These are phyloP conservation scores for Thuidium tamariscinum DNA, from an alignment of 225 moss, liverwort and hornwort genomes.

Conservation along the genomic window DNA sequence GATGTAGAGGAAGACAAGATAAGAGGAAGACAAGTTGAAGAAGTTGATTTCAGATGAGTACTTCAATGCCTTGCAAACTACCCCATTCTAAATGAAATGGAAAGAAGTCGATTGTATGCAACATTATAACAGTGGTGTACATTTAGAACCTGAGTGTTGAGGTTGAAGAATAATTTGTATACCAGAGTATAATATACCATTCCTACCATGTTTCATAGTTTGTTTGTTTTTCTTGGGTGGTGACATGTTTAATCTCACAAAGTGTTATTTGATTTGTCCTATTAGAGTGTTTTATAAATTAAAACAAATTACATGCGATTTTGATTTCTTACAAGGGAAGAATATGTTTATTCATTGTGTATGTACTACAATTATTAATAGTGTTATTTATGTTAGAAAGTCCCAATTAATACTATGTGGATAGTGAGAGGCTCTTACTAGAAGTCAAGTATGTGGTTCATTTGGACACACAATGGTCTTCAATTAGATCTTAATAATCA, in stretches of 20 bases:
- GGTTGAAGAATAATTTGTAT: not conserved
- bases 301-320: not conserved
- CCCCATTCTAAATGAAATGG: no score
- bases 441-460: not conserved
- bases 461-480: not conserved
- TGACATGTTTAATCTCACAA: not conserved
- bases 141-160: not conserved
- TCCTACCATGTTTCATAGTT: not conserved
- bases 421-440: not conserved
- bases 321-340: not conserved
- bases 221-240: no score
- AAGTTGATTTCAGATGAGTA: no score
- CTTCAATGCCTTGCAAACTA: no score
- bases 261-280: not conserved
- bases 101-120: no score
- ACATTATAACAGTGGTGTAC: no score
- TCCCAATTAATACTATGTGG: accelerated
- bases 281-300: not conserved
- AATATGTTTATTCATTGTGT: not conserved
- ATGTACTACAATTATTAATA: not conserved
- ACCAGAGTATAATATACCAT: no score
- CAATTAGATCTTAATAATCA: not conserved
- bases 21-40: no score
- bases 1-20: no score
- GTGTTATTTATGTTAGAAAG: not conserved